A percentile compares a stretch with the other conserved stretches of the same genome.
phyloP scores from a whole-genome alignment of 176 grass and related monocot species.

The Ampelocalamus luodianensis region DNA sequence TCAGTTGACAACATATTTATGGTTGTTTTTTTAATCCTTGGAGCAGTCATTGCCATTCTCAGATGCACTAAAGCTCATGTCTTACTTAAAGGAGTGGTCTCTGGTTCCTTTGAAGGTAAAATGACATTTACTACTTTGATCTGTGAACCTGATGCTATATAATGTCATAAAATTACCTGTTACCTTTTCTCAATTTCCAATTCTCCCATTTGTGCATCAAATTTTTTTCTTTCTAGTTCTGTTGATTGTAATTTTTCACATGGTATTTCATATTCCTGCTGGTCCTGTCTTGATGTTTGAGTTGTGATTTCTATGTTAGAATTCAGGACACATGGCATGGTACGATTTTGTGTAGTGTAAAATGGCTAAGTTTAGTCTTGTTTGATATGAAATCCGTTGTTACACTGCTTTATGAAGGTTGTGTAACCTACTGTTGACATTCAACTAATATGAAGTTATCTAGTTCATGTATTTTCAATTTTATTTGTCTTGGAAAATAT shows the following conservation, averaged over 20 bases:
- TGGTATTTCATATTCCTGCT: too few species aligned
- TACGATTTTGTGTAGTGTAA: slow-evolving; percentile 1
- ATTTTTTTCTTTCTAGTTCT: neutral
- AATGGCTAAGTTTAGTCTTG: neutral
- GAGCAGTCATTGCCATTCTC: slow-evolving; percentile 90
- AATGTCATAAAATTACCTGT: neutral
- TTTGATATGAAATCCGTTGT: neutral
- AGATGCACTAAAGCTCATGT: slow-evolving; percentile 89
- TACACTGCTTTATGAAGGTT: neutral
- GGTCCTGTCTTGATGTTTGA: neutral
- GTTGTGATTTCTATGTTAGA: neutral
- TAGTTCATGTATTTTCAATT: neutral
- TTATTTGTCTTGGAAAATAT: neutral
- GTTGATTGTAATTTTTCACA: too few species aligned
- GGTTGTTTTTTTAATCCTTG: slow-evolving; percentile 1
- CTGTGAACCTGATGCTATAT: neutral
- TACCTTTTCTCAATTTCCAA: neutral
- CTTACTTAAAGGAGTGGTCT: slow-evolving; percentile 93
- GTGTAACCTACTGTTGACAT: neutral
- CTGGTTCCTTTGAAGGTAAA: slow-evolving; percentile 75
- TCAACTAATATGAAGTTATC: neutral
- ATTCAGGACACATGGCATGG: neutral
- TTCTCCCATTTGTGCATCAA: neutral
- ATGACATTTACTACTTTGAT: neutral
- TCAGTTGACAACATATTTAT: slow-evolving; percentile 30